Evolutionary conservation across 176 grass and related monocot species (phyloP), one percentile per base, ranked within the genome.

Genomic region (Juncus inflexus): DNA sequence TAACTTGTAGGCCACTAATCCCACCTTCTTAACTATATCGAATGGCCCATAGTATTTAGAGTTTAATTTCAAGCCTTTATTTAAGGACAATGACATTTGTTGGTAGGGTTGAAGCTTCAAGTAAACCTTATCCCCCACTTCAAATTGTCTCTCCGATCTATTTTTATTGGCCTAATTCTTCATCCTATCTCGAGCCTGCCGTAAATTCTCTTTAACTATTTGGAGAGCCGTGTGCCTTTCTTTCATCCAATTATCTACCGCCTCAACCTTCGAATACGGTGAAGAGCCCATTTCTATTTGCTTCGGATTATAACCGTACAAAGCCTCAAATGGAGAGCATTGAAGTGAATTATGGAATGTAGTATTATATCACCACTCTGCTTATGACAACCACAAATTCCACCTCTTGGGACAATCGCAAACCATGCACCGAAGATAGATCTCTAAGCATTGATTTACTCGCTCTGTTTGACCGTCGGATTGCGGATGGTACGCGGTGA

Each of bases 51-150:
- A 69, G 11, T 50, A 69, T 9, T 8, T 35, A 1, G 47, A n/a
- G 10, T 11, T 36, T 2, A 69, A 35, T 37, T 69, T 69, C 3
- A 69, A 0, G 9, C 51, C 10, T 10, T 38, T 36, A 9, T 8
- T 52, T 2, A 69, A 6, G 11, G 45, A n/a, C 0, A 55, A 40
- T 4, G 0, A 52, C 1, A 3, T 55, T 12, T 54, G 65, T 9
- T 42, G 65, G 13, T 69, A 69, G 2, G 65, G 65, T 36, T 69
- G 42, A 3, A 69, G 42, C 42, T 35, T 69, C 11, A 69, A 13
- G 47, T 9, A 69, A 3, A 69, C 65, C 5, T 19, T 50, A 3
- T 69, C 65, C 12, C 65, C 65, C 0, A 52, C 15, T 12, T 55
- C 12, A 16, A 52, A 53, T 35, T 15, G 8, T 35, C 43, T 69